Percentiles rank a stretch among this genome's conserved stretches.
These are phyloP conservation scores for Candida khao-thaluensis DNA, from an alignment of 805 yeast genomes.

Conservation along the genomic window DNA sequence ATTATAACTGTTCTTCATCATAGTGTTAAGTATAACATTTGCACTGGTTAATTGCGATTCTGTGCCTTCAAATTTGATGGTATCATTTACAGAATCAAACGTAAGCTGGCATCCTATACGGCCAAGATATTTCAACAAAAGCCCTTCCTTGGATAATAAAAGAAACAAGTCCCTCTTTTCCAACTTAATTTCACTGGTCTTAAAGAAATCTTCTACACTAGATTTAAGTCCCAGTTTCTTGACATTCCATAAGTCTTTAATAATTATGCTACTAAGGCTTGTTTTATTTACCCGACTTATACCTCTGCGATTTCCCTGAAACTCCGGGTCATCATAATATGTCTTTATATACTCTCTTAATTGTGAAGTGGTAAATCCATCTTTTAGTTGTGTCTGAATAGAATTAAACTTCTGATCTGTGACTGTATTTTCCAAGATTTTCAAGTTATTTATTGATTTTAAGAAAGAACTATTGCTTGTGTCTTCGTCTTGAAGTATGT, in stretches of 20 bases:
- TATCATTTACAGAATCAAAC: constrained; percentile 27
- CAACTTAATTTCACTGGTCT: constrained; percentile 32
- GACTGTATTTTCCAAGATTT: neutral
- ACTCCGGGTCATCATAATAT: constrained; percentile 7
- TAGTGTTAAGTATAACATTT: constrained; percentile 35
- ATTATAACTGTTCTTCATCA: constrained; percentile 26
- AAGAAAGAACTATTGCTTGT: neutral
- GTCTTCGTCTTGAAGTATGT: neutral
- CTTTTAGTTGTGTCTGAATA: constrained; percentile 3
- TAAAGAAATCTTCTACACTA: constrained; percentile 31
- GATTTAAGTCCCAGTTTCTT: constrained; percentile 18
- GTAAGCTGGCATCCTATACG: constrained; percentile 41
- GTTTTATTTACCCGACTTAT: constrained; percentile 6
- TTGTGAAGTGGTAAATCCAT: constrained; percentile 13
- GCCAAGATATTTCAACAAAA: constrained; percentile 38
- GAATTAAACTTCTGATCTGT: constrained; percentile 7
- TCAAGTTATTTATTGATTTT: constrained; percentile 11
- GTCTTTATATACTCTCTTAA: constrained; percentile 10
- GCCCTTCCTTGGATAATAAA: constrained; percentile 38
- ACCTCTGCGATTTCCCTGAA: constrained; percentile 8
- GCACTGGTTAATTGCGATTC: constrained; percentile 44
- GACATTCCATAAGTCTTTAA: constrained; percentile 14
- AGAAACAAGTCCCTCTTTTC: constrained; percentile 40
- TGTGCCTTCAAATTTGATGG: constrained; percentile 41
- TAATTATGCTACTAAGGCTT: constrained; percentile 10